These are phyloP conservation scores for Gloeopeniophorella convolvens DNA, from an alignment of 768 basidiomycete genomes.

Conservation along the genomic window DNA sequence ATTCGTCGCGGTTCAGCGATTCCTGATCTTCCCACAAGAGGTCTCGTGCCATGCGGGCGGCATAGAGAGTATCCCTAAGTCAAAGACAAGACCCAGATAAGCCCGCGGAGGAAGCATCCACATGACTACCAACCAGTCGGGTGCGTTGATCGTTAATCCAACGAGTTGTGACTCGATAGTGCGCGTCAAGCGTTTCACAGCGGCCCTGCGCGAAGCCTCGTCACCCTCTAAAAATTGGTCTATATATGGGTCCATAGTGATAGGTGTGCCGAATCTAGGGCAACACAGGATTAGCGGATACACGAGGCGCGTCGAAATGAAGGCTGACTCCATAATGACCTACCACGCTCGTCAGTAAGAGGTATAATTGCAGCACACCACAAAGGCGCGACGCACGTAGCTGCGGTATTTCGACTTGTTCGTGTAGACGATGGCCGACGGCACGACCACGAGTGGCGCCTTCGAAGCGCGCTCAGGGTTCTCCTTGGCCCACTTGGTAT, in stretches of 20 bases:
- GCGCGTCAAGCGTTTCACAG: constrained; percentile 82
- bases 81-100: background rate
- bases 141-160: constrained; percentile 81
- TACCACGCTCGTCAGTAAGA: constrained; percentile 24
- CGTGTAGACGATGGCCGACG: constrained; percentile 88
- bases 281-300: constrained; percentile 1
- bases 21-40: constrained; percentile 85
- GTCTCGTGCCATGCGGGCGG: constrained; percentile 88
- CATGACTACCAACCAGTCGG: constrained; percentile 69
- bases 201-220: constrained; percentile 64
- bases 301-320: background rate
- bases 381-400: constrained; percentile 46
- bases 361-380: background rate
- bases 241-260: constrained; percentile 65
- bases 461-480: constrained; percentile 36
- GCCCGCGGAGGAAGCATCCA: background rate
- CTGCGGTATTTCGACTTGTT: constrained; percentile 96
- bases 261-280: constrained; percentile 77
- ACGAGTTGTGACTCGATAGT: constrained; percentile 64
- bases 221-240: constrained; percentile 67
- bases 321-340: constrained; percentile 68
- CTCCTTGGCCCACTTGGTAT: constrained; percentile 68
- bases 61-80: constrained; percentile 80
- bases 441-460: constrained; percentile 61
- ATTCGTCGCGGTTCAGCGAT: constrained; percentile 73